phyloP scores from a whole-genome alignment of 1,284 basidiomycete genomes.

The Trichosporon coremiiforme region DNA sequence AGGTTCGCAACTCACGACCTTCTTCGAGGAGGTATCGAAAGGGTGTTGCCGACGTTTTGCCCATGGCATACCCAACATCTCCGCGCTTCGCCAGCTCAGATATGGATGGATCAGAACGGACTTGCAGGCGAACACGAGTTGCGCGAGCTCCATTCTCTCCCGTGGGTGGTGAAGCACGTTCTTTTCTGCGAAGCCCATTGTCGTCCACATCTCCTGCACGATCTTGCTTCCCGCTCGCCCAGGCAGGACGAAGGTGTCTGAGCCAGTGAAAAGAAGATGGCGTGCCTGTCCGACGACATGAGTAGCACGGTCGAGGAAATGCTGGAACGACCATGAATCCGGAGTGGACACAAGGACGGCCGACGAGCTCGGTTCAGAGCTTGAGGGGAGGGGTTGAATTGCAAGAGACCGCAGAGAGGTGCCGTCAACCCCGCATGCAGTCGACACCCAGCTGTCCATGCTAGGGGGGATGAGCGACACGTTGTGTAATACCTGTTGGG shows the following conservation, averaged over 20 bases:
- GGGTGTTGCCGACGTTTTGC: background rate
- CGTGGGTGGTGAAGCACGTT: background rate
- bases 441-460: background rate
- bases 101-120: conserved; percentile 22
- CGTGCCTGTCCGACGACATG: conserved; percentile 12
- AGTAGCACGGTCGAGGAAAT: conserved; percentile 20
- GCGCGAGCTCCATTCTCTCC: background rate
- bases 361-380: background rate
- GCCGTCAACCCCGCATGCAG: background rate
- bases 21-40: background rate
- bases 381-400: background rate
- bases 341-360: conserved; percentile 17
- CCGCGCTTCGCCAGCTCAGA: conserved; percentile 8
- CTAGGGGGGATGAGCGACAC: background rate
- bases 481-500: background rate
- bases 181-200: background rate
- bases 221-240: background rate
- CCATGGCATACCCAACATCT: conserved; percentile 20
- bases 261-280: background rate
- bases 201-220: background rate
- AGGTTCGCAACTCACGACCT: background rate
- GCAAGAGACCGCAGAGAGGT: background rate
- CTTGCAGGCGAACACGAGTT: conserved; percentile 17
- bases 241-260: background rate
- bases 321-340: conserved; percentile 23